Evolutionary conservation across 108 stramenopile species (phyloP).

Genomic region (Cyclotella sp.): DNA sequence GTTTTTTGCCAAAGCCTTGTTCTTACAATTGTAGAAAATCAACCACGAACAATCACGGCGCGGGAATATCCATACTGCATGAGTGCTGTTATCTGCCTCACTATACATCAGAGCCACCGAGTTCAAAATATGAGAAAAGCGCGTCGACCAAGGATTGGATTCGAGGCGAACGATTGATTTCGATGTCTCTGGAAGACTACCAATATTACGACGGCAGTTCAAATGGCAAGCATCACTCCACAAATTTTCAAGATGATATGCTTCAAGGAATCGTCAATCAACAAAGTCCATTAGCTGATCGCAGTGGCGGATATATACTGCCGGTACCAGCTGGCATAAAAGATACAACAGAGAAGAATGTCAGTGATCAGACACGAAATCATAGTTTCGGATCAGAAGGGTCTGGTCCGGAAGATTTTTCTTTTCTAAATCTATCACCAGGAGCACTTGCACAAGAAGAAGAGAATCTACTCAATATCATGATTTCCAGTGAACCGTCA

Average conservation of each 20-base stretch:
- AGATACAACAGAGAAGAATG: neutral
- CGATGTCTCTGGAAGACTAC: conserved; percentile 41
- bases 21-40: neutral
- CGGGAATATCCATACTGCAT: conserved; percentile 20
- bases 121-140: conserved; percentile 37
- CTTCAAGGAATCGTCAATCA: too few relatives aligned
- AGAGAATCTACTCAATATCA: conserved; percentile 21
- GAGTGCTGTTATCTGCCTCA: conserved; percentile 42
- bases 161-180: conserved; percentile 36
- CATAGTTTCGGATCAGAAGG: neutral
- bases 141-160: conserved; percentile 45
- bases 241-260: too few relatives aligned
- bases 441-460: conserved; percentile 27
- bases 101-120: conserved; percentile 30
- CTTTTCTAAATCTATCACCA: conserved; percentile 34
- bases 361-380: neutral
- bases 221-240: neutral
- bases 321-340: too few relatives aligned
- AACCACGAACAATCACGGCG: neutral
- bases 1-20: conserved; percentile 33
- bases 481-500: conserved; percentile 17
- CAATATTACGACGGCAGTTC: conserved; percentile 7
- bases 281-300: too few relatives aligned
- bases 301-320: too few relatives aligned
- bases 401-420: neutral